These are phyloP conservation scores for Parastagonospora nodorum DNA, from an alignment of 2,329 filamentous ascomycete genomes.

Conservation along the genomic window DNA sequence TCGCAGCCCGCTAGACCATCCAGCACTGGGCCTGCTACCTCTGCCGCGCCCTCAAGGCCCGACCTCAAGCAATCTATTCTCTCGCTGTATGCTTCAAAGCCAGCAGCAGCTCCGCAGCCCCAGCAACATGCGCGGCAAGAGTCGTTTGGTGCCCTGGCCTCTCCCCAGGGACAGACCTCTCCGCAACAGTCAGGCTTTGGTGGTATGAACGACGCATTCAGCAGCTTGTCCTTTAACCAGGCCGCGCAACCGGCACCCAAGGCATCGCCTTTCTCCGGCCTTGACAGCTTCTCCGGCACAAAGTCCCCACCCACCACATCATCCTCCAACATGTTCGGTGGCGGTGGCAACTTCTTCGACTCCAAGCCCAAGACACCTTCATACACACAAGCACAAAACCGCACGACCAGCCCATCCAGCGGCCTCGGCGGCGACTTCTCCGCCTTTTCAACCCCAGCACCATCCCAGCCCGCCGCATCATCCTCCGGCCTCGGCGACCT, in stretches of 20 bases:
- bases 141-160: conserved; percentile 54
- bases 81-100: conserved; percentile 87
- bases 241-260: conserved; percentile 54
- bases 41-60: conserved; percentile 73
- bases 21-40: conserved; percentile 70
- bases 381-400: conserved; percentile 50
- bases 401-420: conserved; percentile 60
- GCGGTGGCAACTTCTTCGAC: conserved; percentile 86
- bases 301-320: conserved; percentile 49
- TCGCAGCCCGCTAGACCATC: conserved; percentile 76
- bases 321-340: conserved; percentile 56
- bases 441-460: conserved; percentile 64
- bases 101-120: conserved; percentile 63
- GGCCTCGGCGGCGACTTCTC: conserved; percentile 66
- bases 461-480: conserved; percentile 53
- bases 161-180: conserved; percentile 44
- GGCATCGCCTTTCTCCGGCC: conserved; percentile 67
- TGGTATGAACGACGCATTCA: conserved; percentile 81
- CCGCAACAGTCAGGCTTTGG: conserved; percentile 57
- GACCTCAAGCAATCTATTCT: conserved; percentile 97
- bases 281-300: conserved; percentile 58
- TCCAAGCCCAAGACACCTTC: conserved; percentile 62
- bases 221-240: conserved; percentile 65
- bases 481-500: conserved; percentile 71
- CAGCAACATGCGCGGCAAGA: conserved; percentile 60